Base-by-base conservation (phyloP, 345 rosid species). In the Aegle marmelos region DNA sequence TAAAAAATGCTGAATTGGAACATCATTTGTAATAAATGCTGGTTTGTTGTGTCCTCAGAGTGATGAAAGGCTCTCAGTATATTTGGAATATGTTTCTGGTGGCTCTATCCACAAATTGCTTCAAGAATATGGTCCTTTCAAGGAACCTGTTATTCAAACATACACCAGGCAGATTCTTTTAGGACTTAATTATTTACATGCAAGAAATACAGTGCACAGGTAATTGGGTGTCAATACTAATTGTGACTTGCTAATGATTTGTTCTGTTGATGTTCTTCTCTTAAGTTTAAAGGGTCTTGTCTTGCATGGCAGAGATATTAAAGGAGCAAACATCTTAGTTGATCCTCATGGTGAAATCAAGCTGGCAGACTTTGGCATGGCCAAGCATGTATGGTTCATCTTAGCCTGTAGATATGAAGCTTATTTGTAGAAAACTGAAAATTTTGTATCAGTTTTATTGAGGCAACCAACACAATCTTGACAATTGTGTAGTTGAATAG, bases 351-450 rank as follows among this genome's bases (percentile, higher is more conserved):
- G 99, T 63, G 98, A 90, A 85, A 89, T 95, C 89, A 95, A 95
- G 92, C 78, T 95, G 87, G 94, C 87, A 5, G 99, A 95, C 83
- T 95, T 95, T 79, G 99, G 99, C 87, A 95, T 95, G 98, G 97
- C 99, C 74, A 95, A 91, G 83, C 98, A 92, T 86, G 99, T 95
- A 92, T 73, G 50, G 59, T 54, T 66, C 70, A 63, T 80, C 60
- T 82, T 70, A 25, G 65, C 37, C 10, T 13, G n/a, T 21, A 64
- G 31, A 67, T 67, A 33, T 60, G 31, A 63, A 36, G 70, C 24
- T 71, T 68, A 27, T 28, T 74, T 25, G 24, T 56, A 50, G 63
- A 74, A 45, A 70, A 30, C 60, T 76, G 36, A 37, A 66, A 22
- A 54, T 14, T 48, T 13, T 62, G 24, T 50, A 24, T 24, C 9